phyloP scores from a whole-genome alignment of 768 basidiomycete species.

The Phaeotremella skinneri region DNA sequence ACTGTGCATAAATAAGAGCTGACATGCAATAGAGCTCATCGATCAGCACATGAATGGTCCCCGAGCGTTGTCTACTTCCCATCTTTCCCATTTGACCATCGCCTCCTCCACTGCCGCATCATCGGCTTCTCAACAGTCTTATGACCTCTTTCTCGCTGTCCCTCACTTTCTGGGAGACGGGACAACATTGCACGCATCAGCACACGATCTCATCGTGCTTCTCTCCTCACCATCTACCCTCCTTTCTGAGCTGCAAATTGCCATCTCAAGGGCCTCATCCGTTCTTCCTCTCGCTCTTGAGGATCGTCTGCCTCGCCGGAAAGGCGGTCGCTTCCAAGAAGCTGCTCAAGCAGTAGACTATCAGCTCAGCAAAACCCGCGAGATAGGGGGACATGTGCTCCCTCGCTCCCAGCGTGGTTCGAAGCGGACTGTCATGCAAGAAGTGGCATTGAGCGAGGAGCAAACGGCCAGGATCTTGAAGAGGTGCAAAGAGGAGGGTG shows the following conservation, averaged over 20 bases:
- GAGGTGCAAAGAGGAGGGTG: conserved; percentile 65
- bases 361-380: conserved; percentile 1
- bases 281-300: neutral
- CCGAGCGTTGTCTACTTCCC: neutral
- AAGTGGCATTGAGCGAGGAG: conserved; percentile 60
- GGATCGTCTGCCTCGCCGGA: neutral
- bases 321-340: neutral
- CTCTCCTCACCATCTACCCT: neutral
- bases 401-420: conserved; percentile 54
- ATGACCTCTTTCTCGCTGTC: conserved; percentile 69
- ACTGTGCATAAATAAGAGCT: too few species aligned
- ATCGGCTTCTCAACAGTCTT: conserved; percentile 45
- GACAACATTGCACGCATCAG: conserved; percentile 68
- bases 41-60: neutral
- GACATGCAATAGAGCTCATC: conserved; percentile 3
- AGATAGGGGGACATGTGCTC: conserved; percentile 71
- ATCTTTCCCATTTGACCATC: neutral
- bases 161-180: conserved; percentile 84
- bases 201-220: conserved; percentile 8
- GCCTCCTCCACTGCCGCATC: neutral
- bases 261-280: neutral
- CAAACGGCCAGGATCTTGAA: conserved; percentile 65
- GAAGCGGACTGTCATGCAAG: conserved; percentile 65
- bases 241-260: neutral
- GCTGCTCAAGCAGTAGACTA: conserved; percentile 10